Evolutionary conservation across 1,284 basidiomycete species (phyloP), one percentile per base, ranked within the genome.

Genomic region (Cryptococcus jaspeensis): DNA sequence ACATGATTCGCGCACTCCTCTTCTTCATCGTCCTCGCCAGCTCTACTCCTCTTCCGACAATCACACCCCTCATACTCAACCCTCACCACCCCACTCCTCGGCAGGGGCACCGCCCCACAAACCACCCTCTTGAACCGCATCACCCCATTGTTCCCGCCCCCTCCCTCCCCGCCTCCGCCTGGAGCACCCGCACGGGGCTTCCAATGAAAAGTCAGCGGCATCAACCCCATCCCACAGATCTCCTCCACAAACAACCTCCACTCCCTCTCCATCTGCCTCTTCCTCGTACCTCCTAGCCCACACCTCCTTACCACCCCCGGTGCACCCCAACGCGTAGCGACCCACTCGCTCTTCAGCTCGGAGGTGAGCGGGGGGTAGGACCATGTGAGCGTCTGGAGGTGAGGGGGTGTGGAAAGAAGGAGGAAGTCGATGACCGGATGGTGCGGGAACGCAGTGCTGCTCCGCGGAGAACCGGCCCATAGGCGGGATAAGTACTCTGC

Each of bases 341-440:
- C 38, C 22, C 46, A 56, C 6, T 2, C 9, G 9, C 35, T 23
- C 35, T 46, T 28, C 12, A 25, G 12, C 13, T 1, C 37, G 39
- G 16, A 0, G 1, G 35, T 46, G 36, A 35, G 46, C 3, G 23
- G 36, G 6, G 55, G 49, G 40, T 51, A 56, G 36, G 40, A 20
- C 18, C 45, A 45, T 2, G 44, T 47, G 23, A 52, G 25, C 25
- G 43, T 9, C 15, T 51, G 32, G 3, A 15, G 35, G 28, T 11
- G 48, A n/a, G 37, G 7, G 6, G 28, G 32, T 16, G 38, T 39
- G 28, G 36, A 52, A 9, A 56, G 37, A 13, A 56, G 41, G 16
- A 56, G 41, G 25, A 52, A 47, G 13, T 56, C 20, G 12, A 56
- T 7, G 20, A 56, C 40, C 25, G 50, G 43, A 47, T 52, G 55